Conservation (phyloP, 2,329 filamentous ascomycete species). For the Xylaria arbuscula region DNA sequence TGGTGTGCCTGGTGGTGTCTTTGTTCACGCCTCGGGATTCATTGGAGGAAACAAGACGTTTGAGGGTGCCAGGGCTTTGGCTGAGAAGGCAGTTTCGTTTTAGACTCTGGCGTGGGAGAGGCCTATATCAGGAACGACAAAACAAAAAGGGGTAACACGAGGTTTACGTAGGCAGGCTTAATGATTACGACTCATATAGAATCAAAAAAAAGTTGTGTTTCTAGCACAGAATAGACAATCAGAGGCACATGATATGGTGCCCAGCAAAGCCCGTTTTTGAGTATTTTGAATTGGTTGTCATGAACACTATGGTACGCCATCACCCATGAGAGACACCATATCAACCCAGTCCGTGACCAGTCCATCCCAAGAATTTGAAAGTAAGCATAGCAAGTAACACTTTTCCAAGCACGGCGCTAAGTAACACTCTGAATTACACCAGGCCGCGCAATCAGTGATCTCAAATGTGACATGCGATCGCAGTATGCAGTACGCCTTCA, state of each 20-base stretch:
- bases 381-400: background rate
- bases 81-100: constrained; percentile 73
- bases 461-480: background rate
- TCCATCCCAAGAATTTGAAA: background rate
- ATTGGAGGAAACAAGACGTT: constrained; percentile 95
- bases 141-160: background rate
- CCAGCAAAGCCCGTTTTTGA: background rate
- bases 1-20: constrained; percentile 79
- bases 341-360: background rate
- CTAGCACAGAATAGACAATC: constrained; percentile 24
- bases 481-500: background rate
- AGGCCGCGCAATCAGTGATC: background rate
- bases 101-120: constrained; percentile 36
- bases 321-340: background rate
- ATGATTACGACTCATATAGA: constrained; percentile 8
- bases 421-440: background rate
- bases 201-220: constrained; percentile 14
- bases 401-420: background rate
- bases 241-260: background rate
- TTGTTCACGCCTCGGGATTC: constrained; percentile 94
- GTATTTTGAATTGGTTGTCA: background rate
- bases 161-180: background rate
- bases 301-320: background rate
- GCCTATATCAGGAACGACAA: background rate
- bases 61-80: constrained; percentile 89